Evolutionary conservation across 495 filamentous ascomycete species (phyloP).

Genomic region (Penicillium ucsense): DNA sequence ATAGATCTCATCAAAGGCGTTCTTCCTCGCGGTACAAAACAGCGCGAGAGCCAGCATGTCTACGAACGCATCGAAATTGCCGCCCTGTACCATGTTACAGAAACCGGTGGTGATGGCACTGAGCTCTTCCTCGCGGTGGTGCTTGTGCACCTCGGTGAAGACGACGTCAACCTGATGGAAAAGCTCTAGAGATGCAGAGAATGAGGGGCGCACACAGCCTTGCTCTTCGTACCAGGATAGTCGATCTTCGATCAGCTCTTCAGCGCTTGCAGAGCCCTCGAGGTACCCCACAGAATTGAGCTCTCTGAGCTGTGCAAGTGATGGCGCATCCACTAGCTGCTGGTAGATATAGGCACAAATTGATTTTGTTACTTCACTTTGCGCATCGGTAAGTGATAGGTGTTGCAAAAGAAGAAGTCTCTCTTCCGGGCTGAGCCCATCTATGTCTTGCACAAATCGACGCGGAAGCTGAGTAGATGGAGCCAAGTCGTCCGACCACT

Average conservation of each 20-base stretch:
- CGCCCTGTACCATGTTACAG: slow-evolving; percentile 24
- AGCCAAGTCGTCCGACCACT: slow-evolving; percentile 26
- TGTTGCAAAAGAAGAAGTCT: slow-evolving; percentile 41
- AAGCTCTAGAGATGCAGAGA: slow-evolving; percentile 25
- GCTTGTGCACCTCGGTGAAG: slow-evolving; percentile 31
- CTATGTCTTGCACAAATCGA: slow-evolving; percentile 42
- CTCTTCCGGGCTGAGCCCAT: slow-evolving; percentile 43
- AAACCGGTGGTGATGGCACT: slow-evolving; percentile 29
- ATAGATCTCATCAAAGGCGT: slow-evolving; percentile 51
- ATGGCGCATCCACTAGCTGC: slow-evolving; percentile 41
- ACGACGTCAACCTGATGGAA: slow-evolving; percentile 37
- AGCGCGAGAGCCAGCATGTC: slow-evolving; percentile 46
- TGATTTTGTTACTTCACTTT: slow-evolving; percentile 16
- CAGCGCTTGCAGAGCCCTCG: slow-evolving; percentile 29
- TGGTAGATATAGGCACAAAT: slow-evolving; percentile 36
- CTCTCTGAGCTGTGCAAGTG: slow-evolving; percentile 39
- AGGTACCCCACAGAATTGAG: slow-evolving; percentile 43
- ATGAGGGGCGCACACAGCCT: slow-evolving; percentile 32
- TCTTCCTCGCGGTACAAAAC: slow-evolving; percentile 46
- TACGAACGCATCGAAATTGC: slow-evolving; percentile 33
- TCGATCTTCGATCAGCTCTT: slow-evolving; percentile 35
- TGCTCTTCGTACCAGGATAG: slow-evolving; percentile 44
- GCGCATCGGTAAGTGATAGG: slow-evolving; percentile 29
- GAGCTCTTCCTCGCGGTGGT: slow-evolving; percentile 31
- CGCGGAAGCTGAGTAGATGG: slow-evolving; percentile 30